Evolutionary conservation across 345 rosid species (phyloP).

Genomic region (Cardamine resedifolia): DNA sequence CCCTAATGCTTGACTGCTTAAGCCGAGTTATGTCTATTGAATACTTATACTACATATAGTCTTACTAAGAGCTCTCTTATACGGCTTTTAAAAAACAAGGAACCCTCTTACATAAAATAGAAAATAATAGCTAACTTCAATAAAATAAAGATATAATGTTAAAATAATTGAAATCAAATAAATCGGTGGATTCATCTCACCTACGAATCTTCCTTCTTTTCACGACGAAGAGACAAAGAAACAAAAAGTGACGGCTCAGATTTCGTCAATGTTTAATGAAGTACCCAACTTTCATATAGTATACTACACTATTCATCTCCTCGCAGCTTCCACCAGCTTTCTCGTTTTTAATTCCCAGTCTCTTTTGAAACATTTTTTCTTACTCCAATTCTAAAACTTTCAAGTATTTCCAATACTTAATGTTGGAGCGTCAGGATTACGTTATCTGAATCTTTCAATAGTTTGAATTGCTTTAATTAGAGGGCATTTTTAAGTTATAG

Average conservation of each 20-base stretch:
- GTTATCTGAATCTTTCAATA: constrained; percentile 5
- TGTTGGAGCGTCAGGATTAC: constrained; percentile 14
- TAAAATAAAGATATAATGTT: neutral
- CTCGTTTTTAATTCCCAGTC: constrained; percentile 24
- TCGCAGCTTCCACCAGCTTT: constrained; percentile 29
- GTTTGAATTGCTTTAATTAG: neutral
- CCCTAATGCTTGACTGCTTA: neutral
- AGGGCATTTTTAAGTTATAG: neutral
- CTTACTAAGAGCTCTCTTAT: neutral
- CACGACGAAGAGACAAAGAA: constrained; percentile 43
- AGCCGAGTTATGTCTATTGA: neutral
- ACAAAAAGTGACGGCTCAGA: constrained; percentile 43
- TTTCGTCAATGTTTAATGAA: constrained; percentile 33
- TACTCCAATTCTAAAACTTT: neutral
- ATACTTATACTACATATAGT: neutral
- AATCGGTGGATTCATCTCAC: constrained; percentile 31
- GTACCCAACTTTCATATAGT: neutral
- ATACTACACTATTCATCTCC: constrained; percentile 9
- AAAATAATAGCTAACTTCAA: neutral
- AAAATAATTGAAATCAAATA: neutral
- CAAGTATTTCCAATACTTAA: neutral
- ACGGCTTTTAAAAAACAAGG: neutral
- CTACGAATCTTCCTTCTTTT: constrained; percentile 23
- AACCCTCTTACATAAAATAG: neutral
- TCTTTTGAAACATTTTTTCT: neutral